Conservation (phyloP, 1,139 yeast genomes). For the Saccharomyces hybrid region DNA sequence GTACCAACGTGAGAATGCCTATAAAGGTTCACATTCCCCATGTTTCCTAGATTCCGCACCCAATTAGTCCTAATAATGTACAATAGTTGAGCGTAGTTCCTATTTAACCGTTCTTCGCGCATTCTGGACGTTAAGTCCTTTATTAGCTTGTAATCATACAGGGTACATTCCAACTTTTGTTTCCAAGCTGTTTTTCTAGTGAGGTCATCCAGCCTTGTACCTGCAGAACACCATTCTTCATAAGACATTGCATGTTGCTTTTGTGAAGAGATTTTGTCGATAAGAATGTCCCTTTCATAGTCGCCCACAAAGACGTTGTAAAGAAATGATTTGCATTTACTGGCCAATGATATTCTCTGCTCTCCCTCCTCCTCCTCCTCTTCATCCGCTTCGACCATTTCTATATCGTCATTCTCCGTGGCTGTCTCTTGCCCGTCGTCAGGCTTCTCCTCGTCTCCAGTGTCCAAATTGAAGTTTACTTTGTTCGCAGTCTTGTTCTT, state of each 20-base stretch:
- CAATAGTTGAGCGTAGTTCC: no score
- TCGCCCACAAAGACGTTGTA: constrained; percentile 14
- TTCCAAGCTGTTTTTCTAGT: constrained; percentile 65
- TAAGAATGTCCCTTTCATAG: constrained; percentile 22
- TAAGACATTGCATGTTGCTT: constrained; percentile 63
- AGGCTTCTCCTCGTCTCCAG: background rate
- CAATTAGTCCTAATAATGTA: no score
- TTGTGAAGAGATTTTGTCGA: constrained; percentile 37
- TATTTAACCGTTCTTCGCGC: no score
- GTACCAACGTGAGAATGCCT: no score
- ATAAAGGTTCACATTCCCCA: no score
- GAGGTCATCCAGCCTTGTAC: constrained; percentile 56
- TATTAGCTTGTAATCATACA: no score
- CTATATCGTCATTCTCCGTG: background rate
- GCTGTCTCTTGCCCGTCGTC: background rate
- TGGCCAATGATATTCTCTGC: background rate
- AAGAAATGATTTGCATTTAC: constrained; percentile 8
- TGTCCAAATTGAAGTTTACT: background rate
- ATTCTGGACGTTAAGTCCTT: no score
- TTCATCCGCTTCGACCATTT: background rate
- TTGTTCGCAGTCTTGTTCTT: background rate
- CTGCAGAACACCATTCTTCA: constrained; percentile 60
- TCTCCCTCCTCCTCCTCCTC: background rate
- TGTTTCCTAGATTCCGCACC: no score
- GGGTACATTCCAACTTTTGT: constrained; percentile 44